phyloP scores from a whole-genome alignment of 768 basidiomycete species.

The Boletus rubescentipes region DNA sequence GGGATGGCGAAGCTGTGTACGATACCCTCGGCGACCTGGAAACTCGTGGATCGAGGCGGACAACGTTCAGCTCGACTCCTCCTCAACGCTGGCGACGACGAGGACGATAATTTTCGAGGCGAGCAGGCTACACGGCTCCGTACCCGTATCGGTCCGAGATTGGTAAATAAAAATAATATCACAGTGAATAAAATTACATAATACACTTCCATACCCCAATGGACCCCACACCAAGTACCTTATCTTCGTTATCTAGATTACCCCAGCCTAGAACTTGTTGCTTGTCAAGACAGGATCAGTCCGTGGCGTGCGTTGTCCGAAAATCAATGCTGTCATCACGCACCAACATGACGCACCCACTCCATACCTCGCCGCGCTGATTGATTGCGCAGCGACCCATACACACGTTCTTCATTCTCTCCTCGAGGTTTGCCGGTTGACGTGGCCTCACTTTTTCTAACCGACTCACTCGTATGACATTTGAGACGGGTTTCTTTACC shows the following conservation, averaged over 20 bases:
- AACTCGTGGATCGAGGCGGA: conserved; percentile 28
- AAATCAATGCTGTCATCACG: conserved; percentile 8
- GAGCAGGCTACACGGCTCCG: conserved; percentile 19
- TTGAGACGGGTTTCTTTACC: background rate
- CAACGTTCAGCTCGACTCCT: too few species aligned
- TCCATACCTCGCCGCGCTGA: conserved; percentile 8
- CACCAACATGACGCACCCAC: background rate
- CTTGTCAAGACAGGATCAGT: background rate
- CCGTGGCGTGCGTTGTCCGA: conserved; percentile 7
- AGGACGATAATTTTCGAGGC: conserved; percentile 13
- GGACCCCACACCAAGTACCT: conserved; percentile 26
- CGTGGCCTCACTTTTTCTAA: background rate
- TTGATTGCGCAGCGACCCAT: background rate
- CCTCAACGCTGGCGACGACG: conserved; percentile 4
- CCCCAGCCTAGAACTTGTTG: conserved; percentile 22
- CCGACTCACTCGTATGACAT: background rate
- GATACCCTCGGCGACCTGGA: conserved; percentile 26
- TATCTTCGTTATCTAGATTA: conserved; percentile 28
- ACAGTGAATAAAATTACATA: conserved; percentile 10
- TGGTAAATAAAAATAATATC: background rate
- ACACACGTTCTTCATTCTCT: conserved; percentile 7
- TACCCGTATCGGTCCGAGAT: conserved; percentile 28
- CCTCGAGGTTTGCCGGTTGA: conserved; percentile 5
- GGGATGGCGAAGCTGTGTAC: conserved; percentile 22
- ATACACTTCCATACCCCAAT: background rate